Evolutionary conservation across 2,329 filamentous ascomycete species (phyloP), one percentile per base, ranked within the genome.

Genomic region (Ascocoryne sarcoides): DNA sequence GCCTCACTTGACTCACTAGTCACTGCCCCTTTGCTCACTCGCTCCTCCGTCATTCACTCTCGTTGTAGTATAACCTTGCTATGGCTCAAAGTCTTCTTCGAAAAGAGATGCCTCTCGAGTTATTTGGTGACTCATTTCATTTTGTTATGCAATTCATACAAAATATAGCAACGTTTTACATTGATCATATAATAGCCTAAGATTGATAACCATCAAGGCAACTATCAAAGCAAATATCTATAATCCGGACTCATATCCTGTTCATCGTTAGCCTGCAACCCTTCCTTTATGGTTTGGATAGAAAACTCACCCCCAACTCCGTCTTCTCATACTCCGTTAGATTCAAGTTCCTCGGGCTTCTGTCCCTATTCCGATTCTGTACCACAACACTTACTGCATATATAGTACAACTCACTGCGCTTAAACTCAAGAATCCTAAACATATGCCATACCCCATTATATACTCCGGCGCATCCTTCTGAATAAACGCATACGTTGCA

Each of bases 391-490:
- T 70, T 3, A 70, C 48, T 2, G 71, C 74, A 56, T 90, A 90
- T 0, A 70, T 40, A 12, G 66, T 58, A 51, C 77, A 83, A 9
- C 74, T 69, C 3, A 80, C 50, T 12, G 75, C 76, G 39, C 79
- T 82, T 20, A 95, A 58, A 37, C 75, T 72, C 7, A 81, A 73
- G 54, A 94, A 94, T 0, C 70, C 76, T 4, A 94, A 69, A 55
- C 78, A 82, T 47, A 95, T 87, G 39, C 71, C 73, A 62, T 92
- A 93, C 0, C 88, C 89, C 1, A 71, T 77, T 5, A 66, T 73
- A 61, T 82, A 94, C 33, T 62, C 55, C 1, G 84, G 85, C 2
- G 74, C 73, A 57, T 95, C 86, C 38, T 66, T 71, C 17, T 64
- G 57, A 14, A 84, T 56, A 60, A 86, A 87, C 1, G 75, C 66